Evolutionary conservation across 1,139 yeast species (phyloP), one percentile per base, ranked within the genome.

Genomic region (Eremothecium coryli): DNA sequence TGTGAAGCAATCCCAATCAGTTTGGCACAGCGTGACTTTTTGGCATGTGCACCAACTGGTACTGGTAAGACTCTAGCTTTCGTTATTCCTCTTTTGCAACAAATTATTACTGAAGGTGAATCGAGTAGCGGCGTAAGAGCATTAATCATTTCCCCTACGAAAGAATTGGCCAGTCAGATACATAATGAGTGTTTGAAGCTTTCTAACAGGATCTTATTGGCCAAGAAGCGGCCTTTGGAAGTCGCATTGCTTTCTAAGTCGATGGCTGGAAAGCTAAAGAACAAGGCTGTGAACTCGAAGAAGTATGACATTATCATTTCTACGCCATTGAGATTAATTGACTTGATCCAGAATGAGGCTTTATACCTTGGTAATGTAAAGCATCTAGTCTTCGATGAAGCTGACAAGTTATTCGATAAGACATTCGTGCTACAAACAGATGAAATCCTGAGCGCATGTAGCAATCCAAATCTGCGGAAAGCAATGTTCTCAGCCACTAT

Each of bases 401-500:
- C 97, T 4, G 99, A 93, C 65, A 82, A 84, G 50, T 64, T 93
- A 37, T 84, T 93, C 50, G 97, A 90, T 50, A 76, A 78, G 38
- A 94, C 90, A 12, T 93, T 93, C 50, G 75, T 86, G 14, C 86
- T 80, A 46, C 98, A 93, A 62, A 82, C 95, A 0, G 98, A 90
- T 56, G 78, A 76, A 36, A 79, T 90, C 40, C 63, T 90, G 43
- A 68, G 82, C 10, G 70, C 77, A 22, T 81, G 94, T 56, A 35
- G 56, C 36, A 53, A 60, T 51, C 44, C 68, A 49, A 49, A 48
- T 30, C 52, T 80, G 25, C 65, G 74, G 33, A 84, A 79, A 58
- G 76, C 93, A 4, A 78, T 93, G 65, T 90, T 82, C 54, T 84
- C 95, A 5, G 99, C 99, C 7, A 93, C 99, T 0, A 80, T 93